Evolutionary conservation across 1,284 basidiomycete genomes (phyloP).

Genomic region (Ustilago curta): DNA sequence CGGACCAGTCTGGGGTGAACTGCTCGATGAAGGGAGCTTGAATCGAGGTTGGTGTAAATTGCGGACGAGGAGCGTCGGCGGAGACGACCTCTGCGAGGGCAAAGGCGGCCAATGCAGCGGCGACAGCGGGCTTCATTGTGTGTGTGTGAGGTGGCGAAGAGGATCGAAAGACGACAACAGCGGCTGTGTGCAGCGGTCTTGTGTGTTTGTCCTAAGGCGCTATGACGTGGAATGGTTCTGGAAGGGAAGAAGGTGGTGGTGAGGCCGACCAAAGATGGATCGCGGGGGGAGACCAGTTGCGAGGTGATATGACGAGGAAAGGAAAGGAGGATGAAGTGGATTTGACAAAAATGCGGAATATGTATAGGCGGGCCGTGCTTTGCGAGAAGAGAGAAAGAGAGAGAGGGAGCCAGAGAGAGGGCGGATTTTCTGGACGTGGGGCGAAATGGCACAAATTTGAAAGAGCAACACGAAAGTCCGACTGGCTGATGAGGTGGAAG

Average conservation of each 20-base stretch:
- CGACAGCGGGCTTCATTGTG: slow-evolving; percentile 45
- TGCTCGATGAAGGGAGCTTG: slow-evolving; percentile 97
- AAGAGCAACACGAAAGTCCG: slow-evolving; percentile 19
- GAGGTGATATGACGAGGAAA: background rate
- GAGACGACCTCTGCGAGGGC: slow-evolving; percentile 41
- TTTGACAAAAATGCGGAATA: slow-evolving; percentile 6
- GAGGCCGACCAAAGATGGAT: slow-evolving; percentile 3
- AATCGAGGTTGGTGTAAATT: slow-evolving; percentile 79
- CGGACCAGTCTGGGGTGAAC: slow-evolving; percentile 89
- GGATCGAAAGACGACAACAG: background rate
- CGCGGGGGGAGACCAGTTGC: background rate
- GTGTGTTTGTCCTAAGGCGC: background rate
- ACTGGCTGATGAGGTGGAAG: slow-evolving; percentile 44
- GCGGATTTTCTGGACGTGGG: slow-evolving; percentile 3
- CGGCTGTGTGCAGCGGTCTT: background rate
- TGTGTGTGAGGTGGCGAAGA: background rate
- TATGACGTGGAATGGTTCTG: slow-evolving; percentile 12
- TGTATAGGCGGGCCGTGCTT: slow-evolving; percentile 38
- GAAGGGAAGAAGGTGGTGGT: slow-evolving; percentile 4
- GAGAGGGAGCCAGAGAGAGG: background rate
- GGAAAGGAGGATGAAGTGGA: background rate
- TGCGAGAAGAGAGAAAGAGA: background rate
- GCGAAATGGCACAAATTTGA: background rate
- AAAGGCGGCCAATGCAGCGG: slow-evolving; percentile 46
- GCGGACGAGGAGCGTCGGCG: slow-evolving; percentile 37